These are phyloP conservation scores for Bipolaris zeicola DNA, from an alignment of 2,329 filamentous ascomycete species.

Conservation along the genomic window DNA sequence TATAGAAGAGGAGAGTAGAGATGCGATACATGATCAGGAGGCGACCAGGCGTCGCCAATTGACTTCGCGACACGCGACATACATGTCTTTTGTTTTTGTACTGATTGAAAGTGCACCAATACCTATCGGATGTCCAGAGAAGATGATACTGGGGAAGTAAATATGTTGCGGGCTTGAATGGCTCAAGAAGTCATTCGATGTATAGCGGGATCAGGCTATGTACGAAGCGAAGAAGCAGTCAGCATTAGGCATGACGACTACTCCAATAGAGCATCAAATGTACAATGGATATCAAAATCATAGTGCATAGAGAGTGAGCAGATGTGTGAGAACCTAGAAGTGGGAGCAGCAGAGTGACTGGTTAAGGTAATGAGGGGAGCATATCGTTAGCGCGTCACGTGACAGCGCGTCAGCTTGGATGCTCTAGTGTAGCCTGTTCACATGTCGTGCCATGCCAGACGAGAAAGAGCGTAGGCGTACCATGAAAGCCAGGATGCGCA, in stretches of 20 bases:
- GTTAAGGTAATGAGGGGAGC: neutral
- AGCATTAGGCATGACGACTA: neutral
- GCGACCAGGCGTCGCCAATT: neutral
- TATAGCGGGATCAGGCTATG: neutral
- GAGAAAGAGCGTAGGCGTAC: neutral
- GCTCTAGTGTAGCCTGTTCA: constrained; percentile 2
- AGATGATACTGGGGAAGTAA: neutral
- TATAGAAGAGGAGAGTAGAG: neutral
- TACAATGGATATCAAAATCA: neutral
- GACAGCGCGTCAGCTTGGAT: constrained; percentile 12
- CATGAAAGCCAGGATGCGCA: constrained; percentile 6
- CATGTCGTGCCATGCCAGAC: neutral
- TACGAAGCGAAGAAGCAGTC: neutral
- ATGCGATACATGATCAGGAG: neutral
- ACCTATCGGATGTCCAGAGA: neutral
- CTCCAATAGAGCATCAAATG: neutral
- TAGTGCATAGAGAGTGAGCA: neutral
- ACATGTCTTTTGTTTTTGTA: too few species aligned
- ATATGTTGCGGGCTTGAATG: neutral
- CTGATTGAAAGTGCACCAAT: neutral
- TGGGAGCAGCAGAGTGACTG: neutral
- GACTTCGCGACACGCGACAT: too few species aligned
- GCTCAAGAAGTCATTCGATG: neutral
- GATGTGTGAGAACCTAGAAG: neutral
- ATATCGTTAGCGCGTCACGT: constrained; percentile 12